These are phyloP conservation scores for Bauhinia variegata DNA, from an alignment of 306 rosid genomes.

Conservation along the genomic window DNA sequence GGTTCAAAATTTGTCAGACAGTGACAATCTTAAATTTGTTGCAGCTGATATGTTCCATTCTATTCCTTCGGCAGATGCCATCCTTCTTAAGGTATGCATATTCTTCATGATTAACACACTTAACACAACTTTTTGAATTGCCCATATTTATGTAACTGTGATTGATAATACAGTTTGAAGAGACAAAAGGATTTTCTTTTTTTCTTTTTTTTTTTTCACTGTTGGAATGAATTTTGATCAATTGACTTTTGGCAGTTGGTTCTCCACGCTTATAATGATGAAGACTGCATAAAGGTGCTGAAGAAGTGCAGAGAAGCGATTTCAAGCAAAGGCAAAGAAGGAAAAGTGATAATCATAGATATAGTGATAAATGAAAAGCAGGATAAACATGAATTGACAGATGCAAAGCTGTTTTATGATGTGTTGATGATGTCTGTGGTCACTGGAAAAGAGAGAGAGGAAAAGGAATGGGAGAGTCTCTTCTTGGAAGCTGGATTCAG, in stretches of 20 bases:
- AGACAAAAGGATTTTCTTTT: too few relatives aligned
- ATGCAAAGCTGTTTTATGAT: constrained; percentile 47
- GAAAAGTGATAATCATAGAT: constrained; percentile 59
- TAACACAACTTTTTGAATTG: too few relatives aligned
- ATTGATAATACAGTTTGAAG: too few relatives aligned
- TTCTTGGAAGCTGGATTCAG: constrained; percentile 58
- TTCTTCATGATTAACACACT: not conserved
- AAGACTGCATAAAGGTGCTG: constrained; percentile 50
- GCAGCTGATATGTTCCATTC: constrained; percentile 48
- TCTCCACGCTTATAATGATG: constrained; percentile 44
- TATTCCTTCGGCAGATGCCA: constrained; percentile 45
- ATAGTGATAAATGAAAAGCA: constrained; percentile 48
- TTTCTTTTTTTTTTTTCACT: too few relatives aligned
- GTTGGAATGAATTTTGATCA: too few relatives aligned
- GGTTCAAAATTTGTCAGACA: constrained; percentile 16
- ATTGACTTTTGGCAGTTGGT: constrained; percentile 41
- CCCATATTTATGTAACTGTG: too few relatives aligned
- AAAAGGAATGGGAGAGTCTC: constrained; percentile 59
- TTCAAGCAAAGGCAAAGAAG: constrained; percentile 38
- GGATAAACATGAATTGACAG: constrained; percentile 34
- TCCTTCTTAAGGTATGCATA: constrained; percentile 42
- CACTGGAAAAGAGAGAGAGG: constrained; percentile 52
- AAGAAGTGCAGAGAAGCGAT: constrained; percentile 57
- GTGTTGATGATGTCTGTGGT: constrained; percentile 53
- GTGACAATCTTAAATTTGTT: constrained; percentile 35